Evolutionary conservation across 2,329 filamentous ascomycete species (phyloP).

Genomic region (Venturiaceae sp.): DNA sequence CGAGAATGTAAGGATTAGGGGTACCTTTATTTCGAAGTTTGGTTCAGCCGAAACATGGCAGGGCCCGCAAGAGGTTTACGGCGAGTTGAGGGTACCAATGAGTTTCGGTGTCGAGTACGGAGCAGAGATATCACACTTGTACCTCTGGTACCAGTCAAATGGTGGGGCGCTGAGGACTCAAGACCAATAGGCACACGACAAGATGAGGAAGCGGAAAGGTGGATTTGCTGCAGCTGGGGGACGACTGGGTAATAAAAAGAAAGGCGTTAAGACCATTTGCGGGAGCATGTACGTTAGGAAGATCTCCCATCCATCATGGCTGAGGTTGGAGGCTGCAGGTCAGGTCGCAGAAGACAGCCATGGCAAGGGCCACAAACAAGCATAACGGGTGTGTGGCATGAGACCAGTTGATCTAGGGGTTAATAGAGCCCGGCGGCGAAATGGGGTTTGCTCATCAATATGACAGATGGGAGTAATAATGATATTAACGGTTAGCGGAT

Average conservation of each 20-base stretch:
- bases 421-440: not conserved
- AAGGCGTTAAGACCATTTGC: constrained; percentile 7
- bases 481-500: not conserved
- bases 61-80: not conserved
- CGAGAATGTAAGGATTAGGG: not conserved
- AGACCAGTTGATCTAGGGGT: not conserved
- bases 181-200: not conserved
- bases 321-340: constrained; percentile 6
- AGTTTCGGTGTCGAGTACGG: not conserved
- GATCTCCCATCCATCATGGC: constrained; percentile 6
- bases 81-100: not conserved
- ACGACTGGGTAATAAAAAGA: not conserved
- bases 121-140: constrained; percentile 7
- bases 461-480: not conserved
- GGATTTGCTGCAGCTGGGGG: not conserved
- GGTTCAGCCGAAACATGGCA: constrained; percentile 1
- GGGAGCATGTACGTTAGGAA: constrained; percentile 6
- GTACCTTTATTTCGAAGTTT: constrained; percentile 1
- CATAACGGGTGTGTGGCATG: constrained; percentile 4
- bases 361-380: constrained; percentile 1
- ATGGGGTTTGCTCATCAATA: constrained; percentile 1
- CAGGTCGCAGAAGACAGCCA: constrained; percentile 7
- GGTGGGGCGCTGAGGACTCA: not conserved
- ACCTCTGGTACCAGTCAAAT: constrained; percentile 3
- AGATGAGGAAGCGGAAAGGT: constrained; percentile 3